These are phyloP conservation scores for Pyrus betulifolia DNA, from an alignment of 306 rosid genomes.

Conservation along the genomic window DNA sequence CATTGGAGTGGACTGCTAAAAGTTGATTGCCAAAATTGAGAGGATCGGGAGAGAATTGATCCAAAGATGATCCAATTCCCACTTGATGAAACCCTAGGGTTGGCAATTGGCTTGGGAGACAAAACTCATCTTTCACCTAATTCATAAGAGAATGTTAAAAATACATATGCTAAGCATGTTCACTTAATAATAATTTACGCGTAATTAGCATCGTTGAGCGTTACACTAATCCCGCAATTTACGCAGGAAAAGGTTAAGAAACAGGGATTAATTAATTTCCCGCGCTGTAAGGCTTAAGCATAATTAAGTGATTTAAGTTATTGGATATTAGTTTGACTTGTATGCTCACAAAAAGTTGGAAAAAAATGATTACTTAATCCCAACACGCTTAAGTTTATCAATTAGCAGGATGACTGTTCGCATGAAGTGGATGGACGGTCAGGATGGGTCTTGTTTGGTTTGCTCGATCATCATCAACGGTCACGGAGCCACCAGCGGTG, in stretches of 20 bases:
- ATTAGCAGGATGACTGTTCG: not conserved
- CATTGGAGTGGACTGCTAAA: no score
- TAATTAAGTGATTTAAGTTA: not conserved
- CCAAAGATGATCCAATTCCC: no score
- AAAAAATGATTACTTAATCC: not conserved
- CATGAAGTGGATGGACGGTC: conserved; percentile 5
- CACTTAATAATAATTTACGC: not conserved
- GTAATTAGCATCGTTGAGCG: not conserved
- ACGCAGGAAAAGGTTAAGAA: conserved; percentile 14
- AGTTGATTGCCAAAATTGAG: no score
- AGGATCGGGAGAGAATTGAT: no score
- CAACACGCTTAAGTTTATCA: not conserved
- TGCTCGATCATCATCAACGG: conserved; percentile 4
- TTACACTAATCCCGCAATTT: conserved; percentile 24
- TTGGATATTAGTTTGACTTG: conserved; percentile 3
- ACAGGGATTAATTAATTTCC: conserved; percentile 7
- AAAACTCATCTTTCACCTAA: conserved; percentile 19
- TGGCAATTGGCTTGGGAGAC: not conserved
- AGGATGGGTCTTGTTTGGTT: conserved; percentile 17
- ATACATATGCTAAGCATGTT: not conserved
- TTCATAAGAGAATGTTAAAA: not conserved
- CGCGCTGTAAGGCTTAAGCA: not conserved
- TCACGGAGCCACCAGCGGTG: conserved; percentile 3
- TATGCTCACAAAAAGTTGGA: not conserved
- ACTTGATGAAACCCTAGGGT: not conserved